These are phyloP conservation scores for Metschnikowia colocasiae DNA, from an alignment of 805 yeast genomes.

Conservation along the genomic window DNA sequence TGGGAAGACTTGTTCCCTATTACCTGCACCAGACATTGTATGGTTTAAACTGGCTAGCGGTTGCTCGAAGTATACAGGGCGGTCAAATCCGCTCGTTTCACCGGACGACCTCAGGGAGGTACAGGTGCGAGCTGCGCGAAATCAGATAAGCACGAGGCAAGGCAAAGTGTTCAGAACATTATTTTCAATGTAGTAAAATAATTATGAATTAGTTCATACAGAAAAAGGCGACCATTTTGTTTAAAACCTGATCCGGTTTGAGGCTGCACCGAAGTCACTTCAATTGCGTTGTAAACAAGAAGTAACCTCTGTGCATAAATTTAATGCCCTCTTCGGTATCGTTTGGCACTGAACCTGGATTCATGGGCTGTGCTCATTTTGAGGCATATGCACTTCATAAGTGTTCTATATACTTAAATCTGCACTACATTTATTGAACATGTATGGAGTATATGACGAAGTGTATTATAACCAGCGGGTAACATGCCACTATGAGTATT, in stretches of 20 bases:
- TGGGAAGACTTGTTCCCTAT: constrained; percentile 94
- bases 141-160: neutral
- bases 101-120: constrained; percentile 10
- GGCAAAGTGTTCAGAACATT: neutral
- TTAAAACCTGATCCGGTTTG: neutral
- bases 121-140: constrained; percentile 6
- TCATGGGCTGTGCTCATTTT: neutral
- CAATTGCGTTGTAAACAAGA: neutral
- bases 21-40: constrained; percentile 62
- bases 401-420: neutral
- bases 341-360: neutral
- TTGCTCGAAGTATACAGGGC: neutral
- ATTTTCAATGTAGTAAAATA: neutral
- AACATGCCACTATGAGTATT: neutral
- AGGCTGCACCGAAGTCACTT: neutral
- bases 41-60: neutral
- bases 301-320: neutral
- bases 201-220: neutral
- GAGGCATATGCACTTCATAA: neutral
- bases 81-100: constrained; percentile 7
- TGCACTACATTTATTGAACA: neutral
- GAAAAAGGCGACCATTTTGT: neutral
- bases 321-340: neutral
- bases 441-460: neutral
- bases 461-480: neutral